Evolutionary conservation across 768 basidiomycete species (phyloP), one percentile per base, ranked within the genome.

Genomic region (Amanita pallidorosea): DNA sequence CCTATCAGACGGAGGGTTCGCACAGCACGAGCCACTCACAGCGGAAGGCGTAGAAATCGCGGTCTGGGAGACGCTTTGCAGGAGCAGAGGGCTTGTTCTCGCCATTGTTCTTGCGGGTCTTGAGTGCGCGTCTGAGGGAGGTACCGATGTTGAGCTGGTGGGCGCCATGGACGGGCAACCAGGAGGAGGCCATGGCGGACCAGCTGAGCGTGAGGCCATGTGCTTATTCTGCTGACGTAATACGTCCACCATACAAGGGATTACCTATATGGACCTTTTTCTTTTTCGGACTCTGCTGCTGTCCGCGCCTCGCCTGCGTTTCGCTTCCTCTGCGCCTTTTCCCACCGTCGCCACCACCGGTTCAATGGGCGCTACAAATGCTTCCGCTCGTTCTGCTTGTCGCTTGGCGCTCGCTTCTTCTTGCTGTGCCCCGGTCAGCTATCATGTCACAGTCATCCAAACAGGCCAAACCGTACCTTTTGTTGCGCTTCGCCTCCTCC

Each of bases 351-450:
- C 80, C 20, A 75, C 86, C 2, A 75, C 76, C 18, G 70, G 69
- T 64, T 99, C 95, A n/a, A 68, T 73, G 2, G 96, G 96, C 2
- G 93, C 89, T 42, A 93, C 73, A 51, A 88, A 98, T 0, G 79
- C 89, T 65, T 91, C 84, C 49, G 89, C 88, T 18, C 96, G 83
- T 63, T 88, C 82, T 20, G 81, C 85, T 41, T 74, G 80, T 49
- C 84, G 80, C 59, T 82, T 79, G 20, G 76, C 82, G 4, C 79
- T 78, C 9, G 75, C 74, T 54, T 87, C 85, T 22, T 76, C 74
- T 89, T 97, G 93, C 88, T 94, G 34, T 41, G 52, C 20, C 13
- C 2, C 45, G 17, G 20, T 31, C 25, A 50, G 36, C 2, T 53
- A 36, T 8, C 11, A 51, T 29, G 38, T 5, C 45, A 27, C 31